These are phyloP conservation scores for Trifolium fragiferum DNA, from an alignment of 306 rosid species.

Conservation along the genomic window DNA sequence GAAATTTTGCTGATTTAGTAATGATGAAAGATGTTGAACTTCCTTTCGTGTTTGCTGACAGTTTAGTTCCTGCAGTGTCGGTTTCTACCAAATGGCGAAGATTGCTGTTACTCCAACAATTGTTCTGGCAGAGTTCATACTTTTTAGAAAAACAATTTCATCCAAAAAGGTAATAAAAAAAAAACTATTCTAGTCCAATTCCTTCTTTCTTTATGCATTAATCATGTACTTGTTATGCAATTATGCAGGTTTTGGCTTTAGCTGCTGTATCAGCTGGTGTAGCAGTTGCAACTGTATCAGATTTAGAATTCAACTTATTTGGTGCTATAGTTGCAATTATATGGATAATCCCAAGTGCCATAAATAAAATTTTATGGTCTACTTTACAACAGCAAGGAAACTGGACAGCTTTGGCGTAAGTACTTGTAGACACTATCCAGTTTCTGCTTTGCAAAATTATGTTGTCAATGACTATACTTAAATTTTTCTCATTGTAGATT, in stretches of 20 bases:
- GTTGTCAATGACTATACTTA: background rate
- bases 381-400: conserved; percentile 79
- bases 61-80: conserved; percentile 64
- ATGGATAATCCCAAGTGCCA: conserved; percentile 90
- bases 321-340: conserved; percentile 74
- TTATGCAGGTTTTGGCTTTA: conserved; percentile 78
- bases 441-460: conserved; percentile 11
- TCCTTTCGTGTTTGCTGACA: conserved; percentile 42
- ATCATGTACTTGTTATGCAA: conserved; percentile 38
- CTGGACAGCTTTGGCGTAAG: conserved; percentile 97
- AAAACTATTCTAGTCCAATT: conserved; percentile 6
- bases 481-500: conserved; percentile 58
- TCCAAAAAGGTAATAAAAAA: conserved; percentile 60
- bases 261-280: conserved; percentile 74
- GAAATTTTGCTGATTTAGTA: background rate
- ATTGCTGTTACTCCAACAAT: conserved; percentile 97
- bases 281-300: conserved; percentile 89
- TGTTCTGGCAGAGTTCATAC: conserved; percentile 83
- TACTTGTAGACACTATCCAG: conserved; percentile 4
- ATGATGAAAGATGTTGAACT: background rate
- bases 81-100: conserved; percentile 99
- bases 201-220: background rate
- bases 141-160: conserved; percentile 67
- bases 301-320: conserved; percentile 83
- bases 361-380: conserved; percentile 89